phyloP scores from a whole-genome alignment of 75 land plant genomes.

The Pinus albicaulis region DNA sequence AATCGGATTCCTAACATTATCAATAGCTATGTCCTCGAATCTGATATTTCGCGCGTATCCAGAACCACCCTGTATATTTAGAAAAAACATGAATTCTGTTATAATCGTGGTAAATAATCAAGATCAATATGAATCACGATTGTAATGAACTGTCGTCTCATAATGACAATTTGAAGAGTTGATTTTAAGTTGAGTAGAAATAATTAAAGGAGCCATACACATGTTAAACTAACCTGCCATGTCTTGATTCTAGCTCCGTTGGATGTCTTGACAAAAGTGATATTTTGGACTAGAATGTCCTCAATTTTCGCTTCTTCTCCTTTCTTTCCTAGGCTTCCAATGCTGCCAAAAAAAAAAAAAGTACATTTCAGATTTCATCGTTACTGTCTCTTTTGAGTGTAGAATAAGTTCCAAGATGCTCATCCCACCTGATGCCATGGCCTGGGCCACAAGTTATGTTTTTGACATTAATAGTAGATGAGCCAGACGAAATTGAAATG shows the following conservation, averaged over 20 bases:
- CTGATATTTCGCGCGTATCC: constrained; percentile 37
- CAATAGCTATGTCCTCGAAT: constrained; percentile 51
- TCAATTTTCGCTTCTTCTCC: constrained; percentile 18
- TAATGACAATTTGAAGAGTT: too few species aligned
- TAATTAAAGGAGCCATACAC: too few species aligned
- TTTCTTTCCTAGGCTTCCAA: constrained; percentile 52
- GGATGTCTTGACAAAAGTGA: constrained; percentile 20
- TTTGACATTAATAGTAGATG: constrained; percentile 16
- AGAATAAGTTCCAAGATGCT: background rate
- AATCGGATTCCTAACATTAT: constrained; percentile 55
- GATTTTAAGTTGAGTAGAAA: too few species aligned
- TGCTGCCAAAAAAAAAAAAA: constrained; percentile 15
- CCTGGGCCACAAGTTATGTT: constrained; percentile 57
- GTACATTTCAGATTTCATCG: too few species aligned
- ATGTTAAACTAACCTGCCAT: constrained; percentile 43
- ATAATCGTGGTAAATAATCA: too few species aligned
- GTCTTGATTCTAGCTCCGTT: constrained; percentile 63
- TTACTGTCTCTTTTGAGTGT: too few species aligned
- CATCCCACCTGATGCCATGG: constrained; percentile 55
- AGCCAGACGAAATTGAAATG: constrained; percentile 42
- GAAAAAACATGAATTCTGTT: too few species aligned
- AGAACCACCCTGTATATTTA: constrained; percentile 22
- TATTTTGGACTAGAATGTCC: constrained; percentile 23
- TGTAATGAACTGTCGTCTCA: too few species aligned
- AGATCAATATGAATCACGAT: too few species aligned